Evolutionary conservation across 1,284 basidiomycete genomes (phyloP).

Genomic region (Rhodofomes roseus): DNA sequence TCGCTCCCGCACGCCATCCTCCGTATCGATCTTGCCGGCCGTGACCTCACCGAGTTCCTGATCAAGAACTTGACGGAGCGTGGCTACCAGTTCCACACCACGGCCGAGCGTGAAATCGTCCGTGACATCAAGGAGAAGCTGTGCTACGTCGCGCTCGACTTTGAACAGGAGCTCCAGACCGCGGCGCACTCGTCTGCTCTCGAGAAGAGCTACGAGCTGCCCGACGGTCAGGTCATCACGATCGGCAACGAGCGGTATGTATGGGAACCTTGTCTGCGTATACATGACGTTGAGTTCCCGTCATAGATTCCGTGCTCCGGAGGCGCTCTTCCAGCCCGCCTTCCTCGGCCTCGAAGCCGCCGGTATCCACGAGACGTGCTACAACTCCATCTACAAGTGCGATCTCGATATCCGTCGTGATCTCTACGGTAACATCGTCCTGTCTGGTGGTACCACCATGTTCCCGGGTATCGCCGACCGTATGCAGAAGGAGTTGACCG

Average conservation of each 20-base stretch:
- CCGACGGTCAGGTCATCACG: conserved; percentile 96
- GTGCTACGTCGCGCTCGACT: conserved; percentile 96
- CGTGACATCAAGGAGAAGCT: conserved; percentile 99
- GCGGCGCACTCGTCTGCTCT: conserved; percentile 89
- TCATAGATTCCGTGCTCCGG: conserved; percentile 87
- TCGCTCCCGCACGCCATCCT: conserved; percentile 92
- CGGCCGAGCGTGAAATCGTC: conserved; percentile 94
- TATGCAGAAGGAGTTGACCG: conserved; percentile 97
- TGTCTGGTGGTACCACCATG: conserved; percentile 97
- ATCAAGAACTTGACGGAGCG: conserved; percentile 94
- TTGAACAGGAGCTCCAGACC: conserved; percentile 94
- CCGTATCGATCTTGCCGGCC: conserved; percentile 92
- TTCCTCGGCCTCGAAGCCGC: conserved; percentile 91
- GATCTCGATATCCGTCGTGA: conserved; percentile 85
- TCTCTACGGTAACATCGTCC: conserved; percentile 91
- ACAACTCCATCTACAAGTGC: conserved; percentile 86
- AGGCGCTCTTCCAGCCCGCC: conserved; percentile 95
- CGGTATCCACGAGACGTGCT: conserved; percentile 95
- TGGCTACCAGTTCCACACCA: conserved; percentile 93
- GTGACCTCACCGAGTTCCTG: conserved; percentile 91
- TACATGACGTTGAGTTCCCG: background rate
- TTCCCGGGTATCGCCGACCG: conserved; percentile 97
- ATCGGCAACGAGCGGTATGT: conserved; percentile 89
- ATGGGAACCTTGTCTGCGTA: background rate
- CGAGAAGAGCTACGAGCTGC: conserved; percentile 95